Evolutionary conservation across 2,329 filamentous ascomycete species (phyloP).

Genomic region (Monilinia aucupariae): DNA sequence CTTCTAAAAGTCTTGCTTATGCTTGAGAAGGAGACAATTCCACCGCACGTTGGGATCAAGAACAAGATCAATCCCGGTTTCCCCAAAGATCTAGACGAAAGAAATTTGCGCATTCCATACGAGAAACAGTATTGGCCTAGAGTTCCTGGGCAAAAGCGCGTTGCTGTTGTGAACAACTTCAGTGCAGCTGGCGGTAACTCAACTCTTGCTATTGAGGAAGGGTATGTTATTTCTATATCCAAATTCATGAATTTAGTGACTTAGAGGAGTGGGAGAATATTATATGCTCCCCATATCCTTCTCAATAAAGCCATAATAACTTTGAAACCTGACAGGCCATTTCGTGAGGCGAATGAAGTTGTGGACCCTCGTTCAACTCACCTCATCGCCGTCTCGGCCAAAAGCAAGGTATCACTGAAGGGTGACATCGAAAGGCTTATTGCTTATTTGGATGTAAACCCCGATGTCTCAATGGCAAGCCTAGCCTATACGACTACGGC

Average conservation of each 20-base stretch:
- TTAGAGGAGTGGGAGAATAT: too few species aligned
- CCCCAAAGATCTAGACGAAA: conserved; percentile 28
- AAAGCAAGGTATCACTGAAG: not conserved
- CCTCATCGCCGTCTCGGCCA: not conserved
- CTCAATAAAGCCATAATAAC: not conserved
- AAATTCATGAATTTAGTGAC: too few species aligned
- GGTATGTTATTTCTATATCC: too few species aligned
- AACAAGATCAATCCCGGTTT: conserved; percentile 22
- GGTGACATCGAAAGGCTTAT: too few species aligned
- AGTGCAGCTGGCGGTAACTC: conserved; percentile 27
- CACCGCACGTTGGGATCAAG: conserved; percentile 23
- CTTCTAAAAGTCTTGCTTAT: conserved; percentile 28
- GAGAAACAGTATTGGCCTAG: conserved; percentile 32
- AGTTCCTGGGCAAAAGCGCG: not conserved
- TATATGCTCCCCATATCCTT: conserved; percentile 10
- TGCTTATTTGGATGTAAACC: too few species aligned
- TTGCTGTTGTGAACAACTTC: conserved; percentile 45
- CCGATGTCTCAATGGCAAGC: not conserved
- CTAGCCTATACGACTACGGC: conserved; percentile 11
- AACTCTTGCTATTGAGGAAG: conserved; percentile 10
- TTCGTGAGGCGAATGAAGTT: too few species aligned
- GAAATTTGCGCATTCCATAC: not conserved
- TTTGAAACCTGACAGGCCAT: too few species aligned
- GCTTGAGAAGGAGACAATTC: conserved; percentile 22
- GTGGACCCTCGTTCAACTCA: not conserved